phyloP scores from a whole-genome alignment of 345 rosid species.

The Moringa oleifera region DNA sequence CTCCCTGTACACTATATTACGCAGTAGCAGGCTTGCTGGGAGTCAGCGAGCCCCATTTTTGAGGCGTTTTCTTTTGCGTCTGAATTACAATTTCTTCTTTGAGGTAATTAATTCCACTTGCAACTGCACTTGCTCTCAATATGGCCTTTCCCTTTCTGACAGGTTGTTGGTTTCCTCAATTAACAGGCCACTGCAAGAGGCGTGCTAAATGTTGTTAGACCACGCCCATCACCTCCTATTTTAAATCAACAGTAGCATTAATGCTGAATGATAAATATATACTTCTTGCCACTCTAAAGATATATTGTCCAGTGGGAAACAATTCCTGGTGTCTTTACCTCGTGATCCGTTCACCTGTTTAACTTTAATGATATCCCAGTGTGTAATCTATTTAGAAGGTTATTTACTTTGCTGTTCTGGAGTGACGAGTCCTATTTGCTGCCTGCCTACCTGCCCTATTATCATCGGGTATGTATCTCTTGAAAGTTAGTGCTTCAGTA shows the following conservation, averaged over 20 bases:
- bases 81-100: constrained; percentile 83
- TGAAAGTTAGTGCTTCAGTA: not conserved
- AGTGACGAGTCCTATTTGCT: too few relatives aligned
- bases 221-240: constrained; percentile 57
- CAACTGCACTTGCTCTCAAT: too few relatives aligned
- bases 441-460: not conserved
- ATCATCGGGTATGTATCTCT: not conserved
- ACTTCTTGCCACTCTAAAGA: not conserved
- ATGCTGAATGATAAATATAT: too few relatives aligned
- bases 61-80: constrained; percentile 87
- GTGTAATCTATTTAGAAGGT: not conserved
- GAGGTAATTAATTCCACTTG: constrained; percentile 48
- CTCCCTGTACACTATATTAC: constrained; percentile 78
- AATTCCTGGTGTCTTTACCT: too few relatives aligned
- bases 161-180: constrained; percentile 10
- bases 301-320: too few relatives aligned
- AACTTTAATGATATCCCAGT: not conserved
- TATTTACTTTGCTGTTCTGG: too few relatives aligned
- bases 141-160: constrained; percentile 3
- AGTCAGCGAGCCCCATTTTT: constrained; percentile 96
- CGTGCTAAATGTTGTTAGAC: constrained; percentile 74
- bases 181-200: constrained; percentile 83
- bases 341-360: not conserved
- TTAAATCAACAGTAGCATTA: constrained; percentile 26
- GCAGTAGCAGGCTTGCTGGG: constrained; percentile 92